A percentile compares a stretch with the other conserved stretches of the same genome.
Conservation (phyloP, 2,329 filamentous ascomycete genomes). For the Alternaria alternata region DNA sequence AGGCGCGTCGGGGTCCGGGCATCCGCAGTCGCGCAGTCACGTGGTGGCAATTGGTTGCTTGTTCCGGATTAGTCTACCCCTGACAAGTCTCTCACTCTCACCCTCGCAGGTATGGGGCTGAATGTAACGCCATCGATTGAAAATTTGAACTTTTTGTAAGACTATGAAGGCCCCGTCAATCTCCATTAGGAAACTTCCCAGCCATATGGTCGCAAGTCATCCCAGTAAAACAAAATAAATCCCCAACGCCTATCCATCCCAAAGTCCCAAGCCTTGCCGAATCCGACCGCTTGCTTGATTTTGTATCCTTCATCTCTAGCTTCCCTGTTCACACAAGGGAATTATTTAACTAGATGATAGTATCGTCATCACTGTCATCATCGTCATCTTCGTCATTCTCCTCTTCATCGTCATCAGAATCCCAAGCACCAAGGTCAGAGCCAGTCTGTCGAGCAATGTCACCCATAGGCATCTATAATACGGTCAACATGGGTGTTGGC, state of each 20-base stretch:
- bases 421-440: constrained; percentile 13
- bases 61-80: constrained; percentile 16
- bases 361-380: constrained; percentile 49
- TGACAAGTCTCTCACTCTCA: constrained; percentile 1
- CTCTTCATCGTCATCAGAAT: constrained; percentile 37
- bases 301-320: background rate
- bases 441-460: constrained; percentile 10
- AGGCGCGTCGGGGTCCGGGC: constrained; percentile 23
- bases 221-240: background rate
- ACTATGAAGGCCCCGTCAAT: background rate
- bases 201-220: background rate
- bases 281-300: background rate
- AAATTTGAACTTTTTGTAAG: background rate
- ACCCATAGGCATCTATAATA: constrained; percentile 17
- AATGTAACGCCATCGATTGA: background rate
- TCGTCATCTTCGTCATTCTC: constrained; percentile 55
- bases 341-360: constrained; percentile 30
- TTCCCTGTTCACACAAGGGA: background rate
- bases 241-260: background rate
- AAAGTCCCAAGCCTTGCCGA: background rate
- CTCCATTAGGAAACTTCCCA: background rate
- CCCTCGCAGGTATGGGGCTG: background rate
- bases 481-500: constrained; percentile 9
- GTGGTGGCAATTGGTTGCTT: constrained; percentile 40
- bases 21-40: constrained; percentile 34